Evolutionary conservation across 2,329 filamentous ascomycete genomes (phyloP), one percentile per base, ranked within the genome.

Genomic region (Clonostachys byssicola): DNA sequence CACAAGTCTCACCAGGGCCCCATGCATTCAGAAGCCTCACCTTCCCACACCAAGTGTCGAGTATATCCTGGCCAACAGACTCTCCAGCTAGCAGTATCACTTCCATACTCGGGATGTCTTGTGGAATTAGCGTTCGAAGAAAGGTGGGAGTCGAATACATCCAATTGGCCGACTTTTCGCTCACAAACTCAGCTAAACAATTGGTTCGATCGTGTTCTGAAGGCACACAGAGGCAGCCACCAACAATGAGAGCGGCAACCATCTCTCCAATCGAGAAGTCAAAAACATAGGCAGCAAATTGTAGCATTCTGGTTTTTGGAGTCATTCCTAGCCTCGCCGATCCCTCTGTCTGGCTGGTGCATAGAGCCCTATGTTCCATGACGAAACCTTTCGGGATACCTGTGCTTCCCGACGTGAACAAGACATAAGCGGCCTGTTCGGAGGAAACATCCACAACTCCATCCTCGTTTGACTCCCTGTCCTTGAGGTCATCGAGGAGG

Each of bases 201-300:
- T 48, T 34, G 7, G 58, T 45, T 2, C 54, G 44, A 5, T 58
- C 50, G 4, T 48, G 41, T 14, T 56, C 52, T 2, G 50, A 49
- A 0, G 57, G 57, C 5, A 56, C 50, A 20, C 58, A 60, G 10
- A 60, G 46, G 1, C 49, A 51, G 2, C 51, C 59, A 2, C 56
- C 59, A 5, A 45, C 41, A 12, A 52, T 38, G 5, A 60, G 52
- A 0, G 56, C 45, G 1, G 49, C 56, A 23, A 59, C 39, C 4
- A 59, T 56, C 33, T 60, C 56, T 2, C 45, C 45, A 12, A 80
- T 58, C 39, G 67, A 70, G 1, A 68, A 68, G 48, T 81, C 75
- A 42, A 79, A 80, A 1, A 70, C 72, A 52, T 73, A 76, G 7
- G 68, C 69, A 6, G 73, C 71, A 47, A 75, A 76, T 47, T 78